These are phyloP conservation scores for Gastrolobium villosum DNA, from an alignment of 306 rosid genomes.

Conservation along the genomic window DNA sequence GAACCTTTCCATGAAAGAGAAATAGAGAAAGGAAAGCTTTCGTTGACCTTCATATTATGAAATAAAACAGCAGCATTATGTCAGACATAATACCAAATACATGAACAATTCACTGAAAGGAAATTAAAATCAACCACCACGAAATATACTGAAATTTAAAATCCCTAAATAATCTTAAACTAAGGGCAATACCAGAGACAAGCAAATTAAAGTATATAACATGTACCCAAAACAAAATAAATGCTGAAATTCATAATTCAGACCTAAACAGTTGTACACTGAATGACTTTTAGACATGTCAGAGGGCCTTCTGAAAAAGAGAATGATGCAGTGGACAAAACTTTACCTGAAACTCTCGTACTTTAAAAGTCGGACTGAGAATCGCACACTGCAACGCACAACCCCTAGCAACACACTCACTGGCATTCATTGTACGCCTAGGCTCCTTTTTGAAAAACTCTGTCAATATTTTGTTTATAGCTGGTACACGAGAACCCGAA, in stretches of 20 bases:
- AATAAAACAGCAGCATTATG: not conserved
- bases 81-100: not conserved
- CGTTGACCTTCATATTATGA: conserved; percentile 69
- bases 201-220: not conserved
- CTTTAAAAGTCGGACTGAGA: conserved; percentile 96
- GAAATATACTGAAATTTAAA: not conserved
- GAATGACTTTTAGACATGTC: not conserved
- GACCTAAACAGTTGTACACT: not conserved
- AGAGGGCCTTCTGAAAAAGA: not conserved
- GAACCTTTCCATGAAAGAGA: conserved; percentile 87
- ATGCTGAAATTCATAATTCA: not conserved
- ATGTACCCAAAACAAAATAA: not conserved
- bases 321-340: not conserved
- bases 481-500: conserved; percentile 96
- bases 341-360: conserved; percentile 89
- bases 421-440: conserved; percentile 96
- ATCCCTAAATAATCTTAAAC: not conserved
- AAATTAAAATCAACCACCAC: not conserved
- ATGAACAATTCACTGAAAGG: not conserved
- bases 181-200: not conserved
- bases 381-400: conserved; percentile 95
- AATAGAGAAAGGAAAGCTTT: conserved; percentile 82
- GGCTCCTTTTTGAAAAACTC: conserved; percentile 94
- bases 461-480: conserved; percentile 79
- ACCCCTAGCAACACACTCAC: conserved; percentile 96